Evolutionary conservation across 345 rosid genomes (phyloP).

Genomic region (Trapa incisa): DNA sequence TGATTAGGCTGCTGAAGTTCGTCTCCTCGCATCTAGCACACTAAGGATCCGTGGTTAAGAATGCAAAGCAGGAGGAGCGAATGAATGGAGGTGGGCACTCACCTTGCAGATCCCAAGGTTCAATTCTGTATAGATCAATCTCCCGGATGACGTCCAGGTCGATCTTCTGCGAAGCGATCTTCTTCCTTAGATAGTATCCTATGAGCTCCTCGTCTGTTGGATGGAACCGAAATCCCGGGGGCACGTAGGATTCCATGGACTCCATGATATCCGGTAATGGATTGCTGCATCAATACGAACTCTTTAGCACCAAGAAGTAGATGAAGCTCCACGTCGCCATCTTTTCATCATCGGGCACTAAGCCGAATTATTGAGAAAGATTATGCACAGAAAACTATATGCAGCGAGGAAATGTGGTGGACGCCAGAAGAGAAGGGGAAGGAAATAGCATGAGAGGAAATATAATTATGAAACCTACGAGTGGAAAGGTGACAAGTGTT

Average conservation of each 20-base stretch:
- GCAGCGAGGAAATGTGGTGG: not conserved
- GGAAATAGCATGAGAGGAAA: not conserved
- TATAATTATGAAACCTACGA: slow-evolving; percentile 11
- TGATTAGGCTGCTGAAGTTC: not conserved
- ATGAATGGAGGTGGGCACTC: not conserved
- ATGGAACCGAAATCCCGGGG: slow-evolving; percentile 96
- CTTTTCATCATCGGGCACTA: not conserved
- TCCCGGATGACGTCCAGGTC: slow-evolving; percentile 95
- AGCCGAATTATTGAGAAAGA: not conserved
- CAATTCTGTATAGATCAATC: slow-evolving; percentile 89
- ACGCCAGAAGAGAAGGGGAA: not conserved
- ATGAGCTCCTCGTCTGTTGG: slow-evolving; percentile 98
- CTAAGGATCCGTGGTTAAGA: slow-evolving; percentile 3
- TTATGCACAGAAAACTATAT: not conserved
- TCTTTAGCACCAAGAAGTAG: not conserved
- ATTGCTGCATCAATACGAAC: slow-evolving; percentile 4
- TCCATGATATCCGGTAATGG: slow-evolving; percentile 31
- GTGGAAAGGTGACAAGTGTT: slow-evolving; percentile 29
- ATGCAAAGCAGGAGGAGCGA: no score
- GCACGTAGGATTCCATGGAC: slow-evolving; percentile 80
- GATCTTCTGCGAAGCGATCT: slow-evolving; percentile 87
- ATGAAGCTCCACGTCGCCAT: not conserved
- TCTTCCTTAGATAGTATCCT: slow-evolving; percentile 92
- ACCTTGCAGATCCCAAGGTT: slow-evolving; percentile 99
- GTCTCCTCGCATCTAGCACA: not conserved